Percentiles rank a stretch among this genome's conserved stretches.
Evolutionary conservation across 768 basidiomycete species (phyloP).

Genomic region (Lentinus brumalis): DNA sequence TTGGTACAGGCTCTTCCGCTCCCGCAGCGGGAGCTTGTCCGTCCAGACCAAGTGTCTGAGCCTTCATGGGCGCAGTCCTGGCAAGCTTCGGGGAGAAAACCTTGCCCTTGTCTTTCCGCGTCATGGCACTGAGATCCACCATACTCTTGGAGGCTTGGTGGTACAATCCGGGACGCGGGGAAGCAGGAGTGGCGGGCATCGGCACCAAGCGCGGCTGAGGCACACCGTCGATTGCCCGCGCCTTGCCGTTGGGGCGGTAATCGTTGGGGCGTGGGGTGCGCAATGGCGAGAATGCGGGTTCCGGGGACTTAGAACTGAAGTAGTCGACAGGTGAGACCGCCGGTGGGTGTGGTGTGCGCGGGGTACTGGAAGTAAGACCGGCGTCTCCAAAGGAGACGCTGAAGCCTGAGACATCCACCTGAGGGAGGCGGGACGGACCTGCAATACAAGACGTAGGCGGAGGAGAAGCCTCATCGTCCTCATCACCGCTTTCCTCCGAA

Average conservation of each 20-base stretch:
- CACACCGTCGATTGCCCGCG: not conserved
- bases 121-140: slow-evolving; percentile 48
- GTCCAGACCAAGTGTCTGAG: slow-evolving; percentile 1
- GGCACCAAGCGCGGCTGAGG: slow-evolving; percentile 25
- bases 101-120: slow-evolving; percentile 24
- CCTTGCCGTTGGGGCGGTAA: slow-evolving; percentile 7
- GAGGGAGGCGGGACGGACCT: slow-evolving; percentile 12
- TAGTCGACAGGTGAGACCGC: slow-evolving; percentile 27
- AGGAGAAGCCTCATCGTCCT: slow-evolving; percentile 25
- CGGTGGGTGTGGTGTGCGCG: slow-evolving; percentile 14
- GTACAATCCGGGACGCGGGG: slow-evolving; percentile 49
- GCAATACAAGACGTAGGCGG: not conserved
- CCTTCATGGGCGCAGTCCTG: slow-evolving; percentile 5
- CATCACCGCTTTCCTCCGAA: slow-evolving; percentile 37
- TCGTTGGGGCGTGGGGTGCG: slow-evolving; percentile 31
- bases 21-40: slow-evolving; percentile 2
- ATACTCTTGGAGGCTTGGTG: slow-evolving; percentile 66
- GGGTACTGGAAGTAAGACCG: slow-evolving; percentile 13
- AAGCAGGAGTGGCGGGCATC: slow-evolving; percentile 27
- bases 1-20: not conserved
- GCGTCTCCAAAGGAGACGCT: slow-evolving; percentile 24
- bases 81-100: slow-evolving; percentile 20
- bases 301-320: slow-evolving; percentile 28
- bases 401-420: slow-evolving; percentile 22
- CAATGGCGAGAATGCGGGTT: slow-evolving; percentile 13